These are phyloP conservation scores for Chalciporus sphaerocephalus DNA, from an alignment of 768 basidiomycete species.

Conservation along the genomic window DNA sequence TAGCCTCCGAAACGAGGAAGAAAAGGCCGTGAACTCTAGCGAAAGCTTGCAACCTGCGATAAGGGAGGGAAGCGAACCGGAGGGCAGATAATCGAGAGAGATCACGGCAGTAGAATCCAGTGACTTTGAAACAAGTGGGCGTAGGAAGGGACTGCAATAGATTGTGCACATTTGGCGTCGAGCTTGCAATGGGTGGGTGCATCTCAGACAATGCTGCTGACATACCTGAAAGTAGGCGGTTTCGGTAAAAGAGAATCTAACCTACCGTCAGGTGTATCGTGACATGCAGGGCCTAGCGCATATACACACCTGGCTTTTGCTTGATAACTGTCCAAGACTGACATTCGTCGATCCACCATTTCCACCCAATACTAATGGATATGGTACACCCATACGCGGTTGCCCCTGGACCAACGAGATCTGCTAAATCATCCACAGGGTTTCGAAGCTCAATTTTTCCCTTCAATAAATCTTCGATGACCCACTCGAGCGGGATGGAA, in stretches of 20 bases:
- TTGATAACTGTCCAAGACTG: conserved; percentile 31
- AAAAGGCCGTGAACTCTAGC: conserved; percentile 39
- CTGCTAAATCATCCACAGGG: conserved; percentile 32
- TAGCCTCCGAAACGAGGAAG: conserved; percentile 32
- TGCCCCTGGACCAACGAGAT: conserved; percentile 34
- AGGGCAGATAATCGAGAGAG: conserved; percentile 23
- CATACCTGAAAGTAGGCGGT: not conserved
- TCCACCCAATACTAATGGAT: conserved; percentile 28
- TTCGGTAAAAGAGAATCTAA: not conserved
- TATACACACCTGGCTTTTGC: conserved; percentile 22
- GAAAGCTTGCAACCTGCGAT: conserved; percentile 16
- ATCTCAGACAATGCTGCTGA: not conserved
- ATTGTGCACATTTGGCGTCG: conserved; percentile 6
- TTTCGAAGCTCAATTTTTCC: conserved; percentile 46
- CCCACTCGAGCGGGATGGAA: conserved; percentile 30
- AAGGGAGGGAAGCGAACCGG: conserved; percentile 10
- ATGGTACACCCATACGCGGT: conserved; percentile 39
- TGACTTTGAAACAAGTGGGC: conserved; percentile 3
- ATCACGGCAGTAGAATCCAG: conserved; percentile 10
- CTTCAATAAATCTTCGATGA: conserved; percentile 35
- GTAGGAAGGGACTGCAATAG: conserved; percentile 5
- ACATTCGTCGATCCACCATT: conserved; percentile 33
- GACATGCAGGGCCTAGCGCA: not conserved
- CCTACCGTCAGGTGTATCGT: not conserved
- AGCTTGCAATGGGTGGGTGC: not conserved